phyloP scores from a whole-genome alignment of 202 grass and related monocot genomes.

The Eragrostis tef region DNA sequence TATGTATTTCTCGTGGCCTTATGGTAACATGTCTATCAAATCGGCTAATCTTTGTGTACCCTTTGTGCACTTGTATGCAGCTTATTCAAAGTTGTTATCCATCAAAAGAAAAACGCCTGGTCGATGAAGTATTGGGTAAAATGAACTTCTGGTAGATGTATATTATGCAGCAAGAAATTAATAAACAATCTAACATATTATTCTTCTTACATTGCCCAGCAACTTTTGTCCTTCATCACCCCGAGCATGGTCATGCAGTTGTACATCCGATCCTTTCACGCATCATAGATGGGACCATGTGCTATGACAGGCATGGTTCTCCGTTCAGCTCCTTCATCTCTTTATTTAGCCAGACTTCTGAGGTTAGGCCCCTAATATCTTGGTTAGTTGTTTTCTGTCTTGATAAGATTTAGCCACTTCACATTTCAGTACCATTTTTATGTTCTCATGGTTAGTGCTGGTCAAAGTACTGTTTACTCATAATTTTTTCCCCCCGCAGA shows the following conservation, averaged over 20 bases:
- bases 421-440: constrained; percentile 30
- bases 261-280: constrained; percentile 95
- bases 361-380: constrained; percentile 59
- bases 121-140: constrained; percentile 99
- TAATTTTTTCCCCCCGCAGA: constrained; percentile 55
- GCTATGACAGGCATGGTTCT: constrained; percentile 73
- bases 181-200: constrained; percentile 45
- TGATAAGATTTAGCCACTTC: background rate
- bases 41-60: background rate
- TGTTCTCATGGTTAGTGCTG: background rate
- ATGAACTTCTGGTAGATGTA: constrained; percentile 28
- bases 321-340: constrained; percentile 96
- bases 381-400: constrained; percentile 19
- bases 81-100: constrained; percentile 95
- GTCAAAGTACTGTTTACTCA: constrained; percentile 22
- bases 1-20: constrained; percentile 5
- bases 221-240: constrained; percentile 98
- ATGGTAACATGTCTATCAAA: constrained; percentile 13
- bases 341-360: constrained; percentile 91
- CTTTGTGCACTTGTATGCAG: constrained; percentile 55
- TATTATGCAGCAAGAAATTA: constrained; percentile 3
- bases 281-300: constrained; percentile 92
- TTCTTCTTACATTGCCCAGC: constrained; percentile 61
- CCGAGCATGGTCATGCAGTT: constrained; percentile 95
- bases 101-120: constrained; percentile 77